A percentile compares a stretch with the other conserved stretches of the same genome.
Conservation (phyloP, 2,329 filamentous ascomycete species). For the Mollisiaceae sp. region DNA sequence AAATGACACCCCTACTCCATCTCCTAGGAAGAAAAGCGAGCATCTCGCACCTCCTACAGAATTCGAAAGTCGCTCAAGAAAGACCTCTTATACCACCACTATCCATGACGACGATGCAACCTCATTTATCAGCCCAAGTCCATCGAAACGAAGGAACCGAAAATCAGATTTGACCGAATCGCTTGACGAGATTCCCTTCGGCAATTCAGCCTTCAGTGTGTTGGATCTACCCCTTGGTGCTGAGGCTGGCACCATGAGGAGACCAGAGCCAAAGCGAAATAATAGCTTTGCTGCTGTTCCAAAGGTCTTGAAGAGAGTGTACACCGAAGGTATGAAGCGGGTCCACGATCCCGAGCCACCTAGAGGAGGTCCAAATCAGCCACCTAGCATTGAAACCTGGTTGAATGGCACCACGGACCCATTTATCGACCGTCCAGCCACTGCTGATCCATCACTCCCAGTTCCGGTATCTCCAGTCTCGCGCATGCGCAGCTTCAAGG, state of each 20-base stretch:
- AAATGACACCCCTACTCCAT: constrained; percentile 21
- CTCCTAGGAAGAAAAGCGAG: constrained; percentile 34
- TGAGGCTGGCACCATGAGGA: constrained; percentile 56
- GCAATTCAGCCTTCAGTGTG: constrained; percentile 70
- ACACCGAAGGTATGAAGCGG: constrained; percentile 68
- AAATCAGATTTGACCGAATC: constrained; percentile 47
- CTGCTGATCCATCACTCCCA: constrained; percentile 40
- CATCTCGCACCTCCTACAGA: constrained; percentile 31
- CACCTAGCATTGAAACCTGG: constrained; percentile 70
- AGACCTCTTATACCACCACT: constrained; percentile 28
- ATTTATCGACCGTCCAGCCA: constrained; percentile 54
- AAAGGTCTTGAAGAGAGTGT: constrained; percentile 68
- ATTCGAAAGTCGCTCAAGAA: constrained; percentile 22
- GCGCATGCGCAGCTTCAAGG: constrained; percentile 36
- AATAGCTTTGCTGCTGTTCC: constrained; percentile 66
- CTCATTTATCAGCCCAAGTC: constrained; percentile 35
- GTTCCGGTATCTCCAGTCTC: constrained; percentile 43
- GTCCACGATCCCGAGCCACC: constrained; percentile 65
- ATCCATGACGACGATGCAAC: constrained; percentile 27
- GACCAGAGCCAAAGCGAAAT: constrained; percentile 53
- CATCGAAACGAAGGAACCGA: constrained; percentile 29
- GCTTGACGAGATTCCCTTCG: constrained; percentile 66
- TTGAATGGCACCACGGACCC: constrained; percentile 60
- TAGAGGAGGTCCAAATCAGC: constrained; percentile 58
- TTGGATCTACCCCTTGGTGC: constrained; percentile 60